Evolutionary conservation across 768 basidiomycete species (phyloP), one percentile per base, ranked within the genome.

Genomic region (Polyporus arcularius): DNA sequence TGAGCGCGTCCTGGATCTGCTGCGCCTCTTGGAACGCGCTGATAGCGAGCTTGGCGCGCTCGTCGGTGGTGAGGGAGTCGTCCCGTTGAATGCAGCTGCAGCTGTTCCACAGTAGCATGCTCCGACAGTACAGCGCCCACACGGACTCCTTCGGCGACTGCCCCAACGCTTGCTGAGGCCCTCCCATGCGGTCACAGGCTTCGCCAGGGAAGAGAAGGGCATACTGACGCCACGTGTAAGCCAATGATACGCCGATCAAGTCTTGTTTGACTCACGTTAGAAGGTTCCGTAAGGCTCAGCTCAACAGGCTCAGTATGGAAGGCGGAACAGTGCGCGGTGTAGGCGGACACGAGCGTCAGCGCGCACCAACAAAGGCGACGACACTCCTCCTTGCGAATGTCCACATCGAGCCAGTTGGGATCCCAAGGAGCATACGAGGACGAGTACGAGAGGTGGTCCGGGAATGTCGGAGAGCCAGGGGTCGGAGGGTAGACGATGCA

Each of bases 51-150:
- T 84, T 84, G 1, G 84, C 81, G 47, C 82, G 81, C n/a, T 83
- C 82, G 38, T 85, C 82, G 21, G 75, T 75, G 11, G 75, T 71
- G 58, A 78, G 77, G 0, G 67, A 65, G 12, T 77, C 76, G 56
- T 77, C 75, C 52, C 81, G 70, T 30, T 86, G 74, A 3, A 84
- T 83, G 53, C 30, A 38, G 50, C 80, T 79, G 64, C 84, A 86
- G 68, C 85, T 87, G 66, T 84, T 88, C 89, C 90, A 93, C 4
- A 92, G 77, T 10, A 93, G 80, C 87, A 92, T 89, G 69, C 85
- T 85, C 38, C 91, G 85, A 73, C 89, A 91, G 67, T 90, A 90
- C 30, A 93, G 76, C 0, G 89, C 90, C 90, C 90, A 92, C 1
- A 93, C 80, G 15, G 87, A 86, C 62, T 92, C 88, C 70, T 91